These are phyloP conservation scores for Anthracocystis walkeri DNA, from an alignment of 1,284 basidiomycete genomes.

Conservation along the genomic window DNA sequence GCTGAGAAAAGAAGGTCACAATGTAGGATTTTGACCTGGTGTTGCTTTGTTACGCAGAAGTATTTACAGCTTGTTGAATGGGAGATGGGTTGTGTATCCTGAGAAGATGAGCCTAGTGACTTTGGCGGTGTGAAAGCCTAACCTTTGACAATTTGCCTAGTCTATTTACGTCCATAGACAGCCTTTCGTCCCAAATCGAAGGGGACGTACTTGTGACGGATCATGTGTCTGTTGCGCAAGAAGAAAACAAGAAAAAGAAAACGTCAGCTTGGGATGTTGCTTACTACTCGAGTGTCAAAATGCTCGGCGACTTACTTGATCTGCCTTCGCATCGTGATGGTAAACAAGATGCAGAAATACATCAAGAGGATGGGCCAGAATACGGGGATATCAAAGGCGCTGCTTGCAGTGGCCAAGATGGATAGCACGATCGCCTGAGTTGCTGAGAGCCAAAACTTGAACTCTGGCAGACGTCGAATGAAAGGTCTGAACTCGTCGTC, in stretches of 20 bases:
- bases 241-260: background rate
- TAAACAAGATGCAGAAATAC: conserved; percentile 74
- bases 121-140: too few relatives aligned
- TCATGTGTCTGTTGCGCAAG: conserved; percentile 84
- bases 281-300: too few relatives aligned
- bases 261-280: conserved; percentile 5
- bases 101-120: too few relatives aligned
- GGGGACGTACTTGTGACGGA: conserved; percentile 90
- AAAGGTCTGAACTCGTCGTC: conserved; percentile 77
- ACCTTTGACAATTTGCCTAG: background rate
- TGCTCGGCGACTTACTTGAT: conserved; percentile 64
- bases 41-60: too few relatives aligned
- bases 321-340: conserved; percentile 70
- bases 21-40: too few relatives aligned
- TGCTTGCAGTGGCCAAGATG: conserved; percentile 71
- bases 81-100: too few relatives aligned
- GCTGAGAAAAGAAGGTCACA: background rate
- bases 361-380: conserved; percentile 97
- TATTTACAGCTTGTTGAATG: too few relatives aligned
- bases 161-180: conserved; percentile 55
- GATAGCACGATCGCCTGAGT: conserved; percentile 89
- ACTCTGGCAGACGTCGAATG: conserved; percentile 92
- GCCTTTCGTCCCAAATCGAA: conserved; percentile 89
- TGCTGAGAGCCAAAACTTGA: conserved; percentile 89
- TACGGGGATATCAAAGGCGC: conserved; percentile 89